Percentiles rank a stretch among this genome's conserved stretches.
Evolutionary conservation across 2,329 filamentous ascomycete species (phyloP).

Genomic region (Zasmidium angulare): DNA sequence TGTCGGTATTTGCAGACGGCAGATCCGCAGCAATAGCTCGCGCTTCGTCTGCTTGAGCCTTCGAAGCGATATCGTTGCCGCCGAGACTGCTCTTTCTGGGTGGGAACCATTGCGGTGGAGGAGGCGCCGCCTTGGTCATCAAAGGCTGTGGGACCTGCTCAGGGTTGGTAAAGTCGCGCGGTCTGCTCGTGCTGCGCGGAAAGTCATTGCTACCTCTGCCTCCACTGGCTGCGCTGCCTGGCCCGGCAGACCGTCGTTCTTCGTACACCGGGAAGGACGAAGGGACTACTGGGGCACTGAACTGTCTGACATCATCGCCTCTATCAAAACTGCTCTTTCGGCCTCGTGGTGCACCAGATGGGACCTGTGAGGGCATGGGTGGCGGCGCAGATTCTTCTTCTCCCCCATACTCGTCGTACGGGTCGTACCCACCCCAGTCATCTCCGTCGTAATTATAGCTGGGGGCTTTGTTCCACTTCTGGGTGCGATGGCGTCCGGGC

Average conservation of each 20-base stretch:
- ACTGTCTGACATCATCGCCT: slow-evolving; percentile 54
- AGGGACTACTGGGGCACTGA: slow-evolving; percentile 33
- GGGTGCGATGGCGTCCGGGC: slow-evolving; percentile 84
- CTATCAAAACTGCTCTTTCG: slow-evolving; percentile 52
- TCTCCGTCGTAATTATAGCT: slow-evolving; percentile 85
- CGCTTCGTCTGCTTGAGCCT: slow-evolving; percentile 18
- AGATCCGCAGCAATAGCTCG: slow-evolving; percentile 17
- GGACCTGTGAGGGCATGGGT: slow-evolving; percentile 15
- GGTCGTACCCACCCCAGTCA: slow-evolving; percentile 76
- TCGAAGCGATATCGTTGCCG: slow-evolving; percentile 38
- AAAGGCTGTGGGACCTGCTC: slow-evolving; percentile 52
- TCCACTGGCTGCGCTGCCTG: slow-evolving; percentile 10
- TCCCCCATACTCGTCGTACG: slow-evolving; percentile 58
- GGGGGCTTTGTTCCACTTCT: slow-evolving; percentile 93
- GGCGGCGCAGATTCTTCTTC: slow-evolving; percentile 45
- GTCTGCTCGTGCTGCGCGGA: slow-evolving; percentile 19
- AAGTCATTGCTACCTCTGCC: slow-evolving; percentile 16
- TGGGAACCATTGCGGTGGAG: slow-evolving; percentile 51
- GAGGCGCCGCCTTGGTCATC: slow-evolving; percentile 38
- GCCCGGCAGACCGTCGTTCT: slow-evolving; percentile 2
- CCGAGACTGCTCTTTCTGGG: slow-evolving; percentile 63
- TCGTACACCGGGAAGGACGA: slow-evolving; percentile 19
- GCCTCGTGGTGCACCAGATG: slow-evolving; percentile 33
- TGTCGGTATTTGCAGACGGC: slow-evolving; percentile 40
- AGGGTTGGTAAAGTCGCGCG: slow-evolving; percentile 53